phyloP scores from a whole-genome alignment of 495 filamentous ascomycete species.

The Neurospora pannonica region DNA sequence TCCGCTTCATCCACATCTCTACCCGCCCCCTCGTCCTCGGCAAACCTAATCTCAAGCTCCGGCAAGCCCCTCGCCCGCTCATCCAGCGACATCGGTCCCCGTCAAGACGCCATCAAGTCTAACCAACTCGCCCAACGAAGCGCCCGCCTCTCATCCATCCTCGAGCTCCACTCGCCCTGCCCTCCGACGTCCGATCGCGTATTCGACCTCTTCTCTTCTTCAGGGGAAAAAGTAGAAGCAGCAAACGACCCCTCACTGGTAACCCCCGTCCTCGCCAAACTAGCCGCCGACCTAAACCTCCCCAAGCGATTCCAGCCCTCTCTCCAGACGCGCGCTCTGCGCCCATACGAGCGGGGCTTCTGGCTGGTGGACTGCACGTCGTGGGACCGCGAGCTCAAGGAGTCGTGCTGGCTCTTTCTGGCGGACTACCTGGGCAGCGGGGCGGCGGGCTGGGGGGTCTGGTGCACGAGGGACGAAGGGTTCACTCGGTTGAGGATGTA shows the following conservation, averaged over 20 bases:
- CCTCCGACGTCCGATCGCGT: constrained; percentile 13
- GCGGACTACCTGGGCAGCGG: constrained; percentile 47
- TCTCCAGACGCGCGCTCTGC: constrained; percentile 39
- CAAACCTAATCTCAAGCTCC: background rate
- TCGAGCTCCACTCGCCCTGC: constrained; percentile 28
- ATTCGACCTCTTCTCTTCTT: constrained; percentile 11
- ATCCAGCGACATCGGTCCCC: constrained; percentile 32
- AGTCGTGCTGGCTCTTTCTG: constrained; percentile 53
- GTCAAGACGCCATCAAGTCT: background rate
- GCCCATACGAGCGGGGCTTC: constrained; percentile 55
- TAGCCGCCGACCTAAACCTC: constrained; percentile 43
- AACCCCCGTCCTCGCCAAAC: constrained; percentile 44
- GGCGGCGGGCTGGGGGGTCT: constrained; percentile 59
- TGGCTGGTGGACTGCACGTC: constrained; percentile 49
- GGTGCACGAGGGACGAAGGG: constrained; percentile 25
- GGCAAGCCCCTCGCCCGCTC: constrained; percentile 14
- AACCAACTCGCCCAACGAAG: background rate
- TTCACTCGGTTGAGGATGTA: constrained; percentile 44
- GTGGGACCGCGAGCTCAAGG: constrained; percentile 31
- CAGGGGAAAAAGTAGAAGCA: background rate
- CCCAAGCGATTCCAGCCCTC: constrained; percentile 41
- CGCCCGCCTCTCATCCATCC: background rate
- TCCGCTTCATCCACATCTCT: constrained; percentile 27
- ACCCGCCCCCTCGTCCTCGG: constrained; percentile 6
- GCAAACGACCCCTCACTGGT: constrained; percentile 18